phyloP scores from a whole-genome alignment of 306 rosid genomes.

The Casuarina cunninghamiana region DNA sequence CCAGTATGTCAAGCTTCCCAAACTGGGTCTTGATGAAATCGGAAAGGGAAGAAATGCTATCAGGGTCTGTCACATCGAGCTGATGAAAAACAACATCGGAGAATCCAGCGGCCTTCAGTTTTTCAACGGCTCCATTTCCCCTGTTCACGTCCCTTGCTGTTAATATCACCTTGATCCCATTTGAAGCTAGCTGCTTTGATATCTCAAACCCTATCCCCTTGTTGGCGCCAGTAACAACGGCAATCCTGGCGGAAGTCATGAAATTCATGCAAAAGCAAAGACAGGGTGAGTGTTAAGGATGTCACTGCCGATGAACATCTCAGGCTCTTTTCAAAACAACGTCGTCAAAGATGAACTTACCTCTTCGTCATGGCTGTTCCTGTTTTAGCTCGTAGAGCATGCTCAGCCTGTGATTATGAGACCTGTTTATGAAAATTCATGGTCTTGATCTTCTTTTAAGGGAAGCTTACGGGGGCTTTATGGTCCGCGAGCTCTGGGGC shows the following conservation, averaged over 20 bases:
- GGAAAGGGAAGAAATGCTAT: not conserved
- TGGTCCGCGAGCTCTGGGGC: not conserved
- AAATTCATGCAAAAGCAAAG: not conserved
- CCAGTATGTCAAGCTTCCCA: constrained; percentile 9
- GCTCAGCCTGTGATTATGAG: no score
- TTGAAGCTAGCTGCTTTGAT: not conserved
- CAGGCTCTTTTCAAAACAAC: not conserved
- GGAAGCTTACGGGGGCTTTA: no score
- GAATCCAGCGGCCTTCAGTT: not conserved
- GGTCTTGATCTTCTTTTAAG: no score
- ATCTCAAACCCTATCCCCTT: constrained; percentile 19
- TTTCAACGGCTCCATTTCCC: constrained; percentile 1
- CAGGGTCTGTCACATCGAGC: not conserved
- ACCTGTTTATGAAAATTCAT: no score
- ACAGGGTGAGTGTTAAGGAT: not conserved
- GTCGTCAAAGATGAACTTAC: not conserved
- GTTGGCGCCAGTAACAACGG: constrained; percentile 30
- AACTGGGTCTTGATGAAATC: not conserved
- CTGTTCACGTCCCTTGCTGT: not conserved
- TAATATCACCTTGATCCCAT: not conserved
- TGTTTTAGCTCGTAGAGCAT: not conserved
- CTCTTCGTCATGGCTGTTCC: not conserved
- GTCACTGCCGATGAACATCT: not conserved
- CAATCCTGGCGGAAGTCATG: not conserved
- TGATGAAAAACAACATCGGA: constrained; percentile 5